Conservation (phyloP, 805 yeast genomes). For the Tetrapisispora namnaoensis region DNA sequence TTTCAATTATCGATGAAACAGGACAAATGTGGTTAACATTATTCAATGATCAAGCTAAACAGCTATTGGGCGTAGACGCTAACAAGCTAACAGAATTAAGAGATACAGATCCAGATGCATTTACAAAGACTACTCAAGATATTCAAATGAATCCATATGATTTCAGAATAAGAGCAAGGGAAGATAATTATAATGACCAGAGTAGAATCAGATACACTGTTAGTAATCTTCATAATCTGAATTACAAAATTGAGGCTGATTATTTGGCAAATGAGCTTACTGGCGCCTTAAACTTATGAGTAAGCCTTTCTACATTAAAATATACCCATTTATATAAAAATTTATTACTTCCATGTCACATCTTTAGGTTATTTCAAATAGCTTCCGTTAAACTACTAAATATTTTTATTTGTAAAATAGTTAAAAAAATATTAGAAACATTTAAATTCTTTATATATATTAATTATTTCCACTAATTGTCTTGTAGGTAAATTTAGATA, state of each 20-base stretch:
- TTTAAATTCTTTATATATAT: too few relatives aligned
- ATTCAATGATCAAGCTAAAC: slow-evolving; percentile 76
- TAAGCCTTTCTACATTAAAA: not conserved
- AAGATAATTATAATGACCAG: slow-evolving; percentile 74
- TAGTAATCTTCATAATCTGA: slow-evolving; percentile 41
- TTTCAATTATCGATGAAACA: slow-evolving; percentile 67
- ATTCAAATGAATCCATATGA: slow-evolving; percentile 58
- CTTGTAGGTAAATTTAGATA: too few relatives aligned
- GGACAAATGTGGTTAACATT: slow-evolving; percentile 81
- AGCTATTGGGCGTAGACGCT: slow-evolving; percentile 54
- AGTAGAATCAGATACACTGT: slow-evolving; percentile 69
- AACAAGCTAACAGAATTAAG: slow-evolving; percentile 43
- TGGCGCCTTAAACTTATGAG: slow-evolving; percentile 12
- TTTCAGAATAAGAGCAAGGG: slow-evolving; percentile 72
- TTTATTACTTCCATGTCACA: too few relatives aligned
- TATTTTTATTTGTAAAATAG: not conserved
- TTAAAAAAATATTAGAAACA: not conserved
- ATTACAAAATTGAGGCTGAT: slow-evolving; percentile 52
- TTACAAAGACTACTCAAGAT: slow-evolving; percentile 36
- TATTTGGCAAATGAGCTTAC: slow-evolving; percentile 35
- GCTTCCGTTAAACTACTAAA: not conserved
- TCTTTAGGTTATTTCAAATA: not conserved
- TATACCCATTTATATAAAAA: not conserved
- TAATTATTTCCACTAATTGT: too few relatives aligned
- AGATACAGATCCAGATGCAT: slow-evolving; percentile 39